Evolutionary conservation across 2,329 filamentous ascomycete genomes (phyloP).

Genomic region (Paraphaeosphaeria minitans): DNA sequence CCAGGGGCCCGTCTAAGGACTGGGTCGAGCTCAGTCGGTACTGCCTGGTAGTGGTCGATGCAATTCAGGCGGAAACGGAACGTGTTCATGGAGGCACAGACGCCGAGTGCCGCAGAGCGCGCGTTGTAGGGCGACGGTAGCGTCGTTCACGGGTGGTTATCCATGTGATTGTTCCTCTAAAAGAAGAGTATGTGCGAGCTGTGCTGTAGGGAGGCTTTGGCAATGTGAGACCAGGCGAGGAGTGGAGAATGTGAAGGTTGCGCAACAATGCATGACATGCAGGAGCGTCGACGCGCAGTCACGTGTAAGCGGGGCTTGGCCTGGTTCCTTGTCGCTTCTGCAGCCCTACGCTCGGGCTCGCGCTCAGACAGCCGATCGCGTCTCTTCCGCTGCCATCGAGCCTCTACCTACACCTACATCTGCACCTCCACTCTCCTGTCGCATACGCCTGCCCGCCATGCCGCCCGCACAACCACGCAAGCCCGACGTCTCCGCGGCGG

Average conservation of each 20-base stretch:
- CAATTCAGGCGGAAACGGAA: slow-evolving; percentile 94
- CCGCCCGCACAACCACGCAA: slow-evolving; percentile 56
- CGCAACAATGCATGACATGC: neutral
- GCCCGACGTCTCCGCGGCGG: slow-evolving; percentile 59
- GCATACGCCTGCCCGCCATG: slow-evolving; percentile 34
- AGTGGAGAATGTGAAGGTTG: neutral
- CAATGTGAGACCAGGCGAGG: neutral
- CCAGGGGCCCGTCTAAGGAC: slow-evolving; percentile 69
- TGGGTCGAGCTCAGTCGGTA: slow-evolving; percentile 80
- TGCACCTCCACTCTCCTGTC: slow-evolving; percentile 4
- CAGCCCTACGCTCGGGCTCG: slow-evolving; percentile 38
- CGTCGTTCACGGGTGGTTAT: neutral
- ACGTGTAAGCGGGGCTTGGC: slow-evolving; percentile 1
- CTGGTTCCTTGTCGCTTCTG: neutral
- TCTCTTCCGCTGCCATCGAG: neutral
- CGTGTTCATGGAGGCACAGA: slow-evolving; percentile 62
- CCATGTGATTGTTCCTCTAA: neutral
- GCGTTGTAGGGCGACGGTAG: neutral
- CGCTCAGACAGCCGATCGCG: neutral
- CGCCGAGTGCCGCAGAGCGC: neutral
- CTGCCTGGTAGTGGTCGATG: slow-evolving; percentile 90
- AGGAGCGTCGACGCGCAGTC: slow-evolving; percentile 30
- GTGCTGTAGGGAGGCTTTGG: neutral
- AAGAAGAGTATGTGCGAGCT: neutral
- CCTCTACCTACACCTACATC: slow-evolving; percentile 15